Base-by-base conservation (phyloP, 768 basidiomycete genomes). In the Plicaturopsis crispa region DNA sequence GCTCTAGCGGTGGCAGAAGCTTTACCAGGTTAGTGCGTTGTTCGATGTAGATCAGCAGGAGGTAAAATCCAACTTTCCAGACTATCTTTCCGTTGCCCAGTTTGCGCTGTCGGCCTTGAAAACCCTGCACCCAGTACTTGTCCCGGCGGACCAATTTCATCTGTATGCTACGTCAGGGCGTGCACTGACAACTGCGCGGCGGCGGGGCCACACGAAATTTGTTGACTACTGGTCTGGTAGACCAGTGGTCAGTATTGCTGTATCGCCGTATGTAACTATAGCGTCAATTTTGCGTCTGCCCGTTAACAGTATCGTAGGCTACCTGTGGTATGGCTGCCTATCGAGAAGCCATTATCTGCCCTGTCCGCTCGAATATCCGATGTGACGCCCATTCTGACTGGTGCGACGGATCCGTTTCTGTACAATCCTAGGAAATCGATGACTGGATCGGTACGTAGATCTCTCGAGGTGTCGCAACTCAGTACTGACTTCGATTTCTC, bases 1-100 rank as follows among this genome's bases (percentile, higher is more conserved):
- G 89, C 91, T 1, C 80, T 97, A 16, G 81, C 85, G 0, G 80
- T 98, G 3, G 87, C 90, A 2, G 90, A 97, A 57, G 79, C 89
- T 11, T 63, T 99, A 17, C 91, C 94, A 40, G 91, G 92, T 89
- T 44, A 38, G 72, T 61, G 3, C 30, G 8, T 19, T 24, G 24
- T 11, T 24, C 7, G 35, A 40, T 35, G 35, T 14, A 28, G 38
- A 19, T 21, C 38, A 24, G 18, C 31, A 24, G 8, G 19, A 11
- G 20, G 35, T 38, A 12, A 16, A 14, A 33, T 40, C 6, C 11
- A 24, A 35, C 40, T 36, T 42, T 33, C 17, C 50, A 93, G 94
- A 98, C 60, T 80, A 88, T 50, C 69, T 79, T 28, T 72, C 84
- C 3, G 85, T 96, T 33, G 82, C 91, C 11, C 85, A 86, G 40